Base-by-base conservation (phyloP, 2,329 filamentous ascomycete genomes). In the Apiospora kogelbergensis region DNA sequence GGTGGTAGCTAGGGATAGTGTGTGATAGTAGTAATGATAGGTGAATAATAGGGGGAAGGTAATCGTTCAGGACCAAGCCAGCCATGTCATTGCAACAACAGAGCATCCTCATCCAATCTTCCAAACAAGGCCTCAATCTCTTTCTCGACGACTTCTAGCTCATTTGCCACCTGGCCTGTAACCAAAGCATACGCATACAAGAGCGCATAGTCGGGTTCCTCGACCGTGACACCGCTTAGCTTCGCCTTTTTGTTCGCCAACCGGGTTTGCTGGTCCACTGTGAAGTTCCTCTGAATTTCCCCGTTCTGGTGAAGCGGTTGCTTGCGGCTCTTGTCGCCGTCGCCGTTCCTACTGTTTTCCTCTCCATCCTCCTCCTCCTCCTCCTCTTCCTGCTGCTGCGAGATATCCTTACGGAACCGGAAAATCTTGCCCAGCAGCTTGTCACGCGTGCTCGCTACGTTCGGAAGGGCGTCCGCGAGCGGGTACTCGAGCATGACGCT, bases 401-500 rank as follows among this genome's bases (percentile, higher is more conserved):
- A 96, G 46, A 98, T 92, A 80, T 91, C 89, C 77, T 93, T 91
- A 68, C 95, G 86, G 80, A 96, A 98, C 75, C 92, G 89, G 75
- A 97, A 96, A 46, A 98, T 92, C 80, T 93, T 95, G 24, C 93
- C 92, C 26, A 99, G 84, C 63, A 98, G 83, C 69, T 93, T 86
- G 77, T 99, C 95, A 72, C 96, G 88, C 48, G 91, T 90, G 77
- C 92, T 89, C 65, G 92, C 89, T 41, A 97, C 92, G 71, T 91
- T 94, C 0, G 96, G 96, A 53, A 98, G 85, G 15, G 93, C 93
- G 76, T 98, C 94, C 44, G 92, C 95, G 69, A 99, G 85, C 0
- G 96, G 95, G 75, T 97, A 98, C 80, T 97, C 95, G 10, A 98
- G 86, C 85, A 97, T 97, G 82, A 98, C 90, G 17, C 93, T 97